Base-by-base conservation (phyloP, 73 alveolate genomes). In the Paramecium bursaria region DNA sequence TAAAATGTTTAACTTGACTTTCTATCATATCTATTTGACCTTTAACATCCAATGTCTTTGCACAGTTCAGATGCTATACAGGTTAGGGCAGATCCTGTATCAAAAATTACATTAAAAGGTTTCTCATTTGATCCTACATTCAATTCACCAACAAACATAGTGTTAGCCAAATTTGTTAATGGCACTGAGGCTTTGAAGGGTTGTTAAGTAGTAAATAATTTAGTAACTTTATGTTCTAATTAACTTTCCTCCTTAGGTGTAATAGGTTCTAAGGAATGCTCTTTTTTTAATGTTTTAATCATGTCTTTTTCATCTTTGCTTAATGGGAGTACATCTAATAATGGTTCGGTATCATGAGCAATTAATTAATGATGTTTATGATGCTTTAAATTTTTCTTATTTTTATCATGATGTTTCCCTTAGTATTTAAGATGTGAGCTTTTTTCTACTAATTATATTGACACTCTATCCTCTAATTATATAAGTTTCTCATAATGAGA, bases 71-170 rank as follows among this genome's bases (percentile, higher is more conserved):
- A 74, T 4, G 85, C 80, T 13, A 86, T 57, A 39, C 76, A 86
- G 13, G 85, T 74, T 39, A 76, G 57, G 3, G 90, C 92, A 17
- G 86, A 50, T 4, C 92, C 92, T 13, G 92, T 86, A 46, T 86
- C 92, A 44, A 86, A 86, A 21, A 86, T 86, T 1, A 86, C 92
- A 50, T 80, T 86, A 22, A 86, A 75, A 29, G 90, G 48, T 35
- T 86, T 51, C 11, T 50, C 61, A 25, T 51, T 86, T 48, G 74
- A 50, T 53, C 90, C 90, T 11, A 80, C 82, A 4, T 67, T 10
- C 33, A 67, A 35, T 67, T 67, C 82, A 35, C 82, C 82, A 30
- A 67, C 44, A 14, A 67, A 67, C 82, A 67, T 67, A 35, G 82
- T 67, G 35, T 67, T 67, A 0, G 82, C 82, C 14, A 67, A 21